Conservation (phyloP, 176 grass and related monocot genomes). For the Juncus effusus region DNA sequence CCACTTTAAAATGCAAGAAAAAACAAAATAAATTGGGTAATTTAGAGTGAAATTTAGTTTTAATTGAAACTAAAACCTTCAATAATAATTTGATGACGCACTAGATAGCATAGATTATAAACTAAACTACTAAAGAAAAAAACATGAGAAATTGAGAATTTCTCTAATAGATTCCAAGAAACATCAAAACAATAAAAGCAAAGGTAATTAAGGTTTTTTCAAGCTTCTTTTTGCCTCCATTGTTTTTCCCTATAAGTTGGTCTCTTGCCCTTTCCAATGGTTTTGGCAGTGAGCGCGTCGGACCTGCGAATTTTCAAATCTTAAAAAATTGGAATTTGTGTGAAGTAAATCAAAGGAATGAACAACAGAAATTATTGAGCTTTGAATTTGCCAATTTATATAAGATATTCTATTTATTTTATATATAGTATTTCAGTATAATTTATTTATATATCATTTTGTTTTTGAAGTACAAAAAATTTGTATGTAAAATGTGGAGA, state of each 20-base stretch:
- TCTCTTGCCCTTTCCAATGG: constrained; percentile 37
- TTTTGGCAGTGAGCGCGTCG: constrained; percentile 8
- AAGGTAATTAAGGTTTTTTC: constrained; percentile 15
- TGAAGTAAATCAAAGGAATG: too few relatives aligned
- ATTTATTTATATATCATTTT: not conserved
- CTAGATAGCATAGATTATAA: too few relatives aligned
- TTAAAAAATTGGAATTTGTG: not conserved
- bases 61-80: too few relatives aligned
- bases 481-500: not conserved
- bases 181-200: constrained; percentile 29
- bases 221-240: constrained; percentile 31
- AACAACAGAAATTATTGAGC: too few relatives aligned
- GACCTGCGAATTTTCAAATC: constrained; percentile 15
- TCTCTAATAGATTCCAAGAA: constrained; percentile 38
- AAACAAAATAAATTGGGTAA: too few relatives aligned
- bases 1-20: too few relatives aligned
- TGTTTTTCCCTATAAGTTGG: constrained; percentile 44
- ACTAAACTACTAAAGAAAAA: not conserved
- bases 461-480: not conserved
- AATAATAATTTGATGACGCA: too few relatives aligned
- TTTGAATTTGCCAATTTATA: not conserved
- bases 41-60: too few relatives aligned
- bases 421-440: not conserved
- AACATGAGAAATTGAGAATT: not conserved
- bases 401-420: not conserved